Percentiles rank a stretch among this genome's conserved stretches.
These are phyloP conservation scores for Kwoniella sp. DNA, from an alignment of 768 basidiomycete species.

Conservation along the genomic window DNA sequence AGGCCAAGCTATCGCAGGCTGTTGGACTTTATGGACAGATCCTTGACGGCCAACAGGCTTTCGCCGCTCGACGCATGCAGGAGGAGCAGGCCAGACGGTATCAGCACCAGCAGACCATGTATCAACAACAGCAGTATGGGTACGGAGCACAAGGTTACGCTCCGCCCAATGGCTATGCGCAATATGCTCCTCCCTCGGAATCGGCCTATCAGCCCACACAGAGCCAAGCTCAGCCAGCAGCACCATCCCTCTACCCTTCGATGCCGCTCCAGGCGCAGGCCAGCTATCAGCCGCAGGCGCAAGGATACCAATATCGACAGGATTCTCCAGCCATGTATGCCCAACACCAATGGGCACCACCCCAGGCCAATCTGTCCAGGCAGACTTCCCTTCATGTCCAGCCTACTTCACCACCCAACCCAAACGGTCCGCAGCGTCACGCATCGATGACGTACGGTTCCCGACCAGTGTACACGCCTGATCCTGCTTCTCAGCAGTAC, in stretches of 20 bases:
- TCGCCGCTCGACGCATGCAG: conserved; percentile 36
- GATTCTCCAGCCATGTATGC: background rate
- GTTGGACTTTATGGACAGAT: conserved; percentile 87
- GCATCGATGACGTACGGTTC: conserved; percentile 18
- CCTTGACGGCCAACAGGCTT: conserved; percentile 68
- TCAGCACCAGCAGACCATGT: conserved; percentile 36
- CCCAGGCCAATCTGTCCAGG: conserved; percentile 17
- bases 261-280: conserved; percentile 32
- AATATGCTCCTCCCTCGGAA: conserved; percentile 4
- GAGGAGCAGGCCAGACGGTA: conserved; percentile 39
- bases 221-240: conserved; percentile 8
- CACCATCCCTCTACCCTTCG: conserved; percentile 32
- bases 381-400: conserved; percentile 23
- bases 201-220: conserved; percentile 21
- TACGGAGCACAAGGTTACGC: conserved; percentile 4
- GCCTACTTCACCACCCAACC: conserved; percentile 10
- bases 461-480: background rate
- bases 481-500: background rate
- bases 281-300: conserved; percentile 17
- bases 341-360: conserved; percentile 8
- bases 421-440: conserved; percentile 17
- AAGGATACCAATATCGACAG: too few relatives aligned
- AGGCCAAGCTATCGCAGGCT: conserved; percentile 85
- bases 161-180: conserved; percentile 1
- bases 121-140: conserved; percentile 27